Evolutionary conservation across 495 filamentous ascomycete genomes (phyloP), one percentile per base, ranked within the genome.

Genomic region (Penicillium angulare): DNA sequence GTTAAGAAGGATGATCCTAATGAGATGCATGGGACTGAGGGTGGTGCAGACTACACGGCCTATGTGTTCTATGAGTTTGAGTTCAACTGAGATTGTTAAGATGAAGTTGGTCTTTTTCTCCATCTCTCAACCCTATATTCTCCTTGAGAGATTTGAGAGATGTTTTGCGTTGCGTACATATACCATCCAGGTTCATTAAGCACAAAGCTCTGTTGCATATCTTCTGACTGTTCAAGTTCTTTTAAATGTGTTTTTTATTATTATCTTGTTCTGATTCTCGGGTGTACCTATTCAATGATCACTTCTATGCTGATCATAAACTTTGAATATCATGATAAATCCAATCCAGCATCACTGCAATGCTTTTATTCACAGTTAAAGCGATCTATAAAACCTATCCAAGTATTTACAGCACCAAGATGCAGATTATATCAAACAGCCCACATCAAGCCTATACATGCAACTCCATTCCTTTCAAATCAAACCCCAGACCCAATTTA

Each of bases 41-140:
- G 77, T 2, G 84, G 82, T 38, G 81, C 82, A 52, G 93, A 96
- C 61, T 98, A 97, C 73, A 90, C 90, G 49, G 84, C 93, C 23
- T 98, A 95, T 73, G 95, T 97, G 65, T 97, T 89, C 73, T 98
- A 97, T 72, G 90, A 96, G 59, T 91, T 97, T 66, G 87, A 90
- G 64, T 86, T 95, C 64, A 76, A 79, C 59, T 72, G 32, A 57
- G 47, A 23, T 24, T 47, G n/a, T n/a, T n/a, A 16, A 12, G 29
- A 27, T 13, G 4, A 43, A 29, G 21, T n/a, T n/a, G n/a, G n/a
- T n/a, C n/a, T n/a, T n/a, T n/a, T n/a, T n/a, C n/a, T n/a, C n/a
- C n/a, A n/a, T n/a, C n/a, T n/a, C n/a, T n/a, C n/a, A n/a, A n/a
- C n/a, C n/a, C n/a, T n/a, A n/a, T n/a, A n/a, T n/a, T n/a, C n/a